These are phyloP conservation scores for Phytophthora hibernalis DNA, from an alignment of 352 stramenopile genomes.

Conservation along the genomic window DNA sequence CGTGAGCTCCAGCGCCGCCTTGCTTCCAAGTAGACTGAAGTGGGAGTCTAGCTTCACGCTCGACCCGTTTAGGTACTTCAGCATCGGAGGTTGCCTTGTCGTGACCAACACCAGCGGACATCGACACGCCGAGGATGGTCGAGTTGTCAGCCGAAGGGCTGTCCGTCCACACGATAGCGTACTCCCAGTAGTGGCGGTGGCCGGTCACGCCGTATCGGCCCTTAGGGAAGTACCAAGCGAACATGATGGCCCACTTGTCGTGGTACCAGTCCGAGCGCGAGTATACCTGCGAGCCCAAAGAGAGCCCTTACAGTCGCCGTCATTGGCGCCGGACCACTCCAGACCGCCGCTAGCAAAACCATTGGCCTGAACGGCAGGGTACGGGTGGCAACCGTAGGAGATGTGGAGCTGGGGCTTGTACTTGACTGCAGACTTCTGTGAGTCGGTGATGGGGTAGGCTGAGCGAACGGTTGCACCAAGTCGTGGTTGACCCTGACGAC, in stretches of 20 bases:
- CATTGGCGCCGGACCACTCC: constrained; percentile 29
- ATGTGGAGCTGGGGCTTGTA: constrained; percentile 33
- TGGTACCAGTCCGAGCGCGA: constrained; percentile 30
- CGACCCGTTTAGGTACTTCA: constrained; percentile 29
- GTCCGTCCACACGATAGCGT: constrained; percentile 51
- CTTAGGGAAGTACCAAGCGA: constrained; percentile 53
- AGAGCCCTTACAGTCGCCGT: constrained; percentile 35
- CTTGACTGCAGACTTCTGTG: constrained; percentile 19
- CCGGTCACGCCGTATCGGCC: constrained; percentile 32
- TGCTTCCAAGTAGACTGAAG: constrained; percentile 20
- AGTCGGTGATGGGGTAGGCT: constrained; percentile 4
- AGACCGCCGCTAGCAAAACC: constrained; percentile 41
- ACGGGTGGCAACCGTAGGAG: constrained; percentile 42
- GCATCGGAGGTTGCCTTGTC: constrained; percentile 32
- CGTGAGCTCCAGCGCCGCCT: constrained; percentile 27
- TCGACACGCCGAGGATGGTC: constrained; percentile 28
- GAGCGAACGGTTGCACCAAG: constrained; percentile 5
- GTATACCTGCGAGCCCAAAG: constrained; percentile 36
- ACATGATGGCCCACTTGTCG: constrained; percentile 38
- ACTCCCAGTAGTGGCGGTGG: constrained; percentile 54
- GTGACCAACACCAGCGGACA: constrained; percentile 36
- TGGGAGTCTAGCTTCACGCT: constrained; percentile 43
- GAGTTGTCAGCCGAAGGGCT: constrained; percentile 27
- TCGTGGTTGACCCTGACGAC: constrained; percentile 36
- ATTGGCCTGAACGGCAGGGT: constrained; percentile 37